Base-by-base conservation (phyloP, 2,329 filamentous ascomycete genomes). In the Colletotrichum paranaense region DNA sequence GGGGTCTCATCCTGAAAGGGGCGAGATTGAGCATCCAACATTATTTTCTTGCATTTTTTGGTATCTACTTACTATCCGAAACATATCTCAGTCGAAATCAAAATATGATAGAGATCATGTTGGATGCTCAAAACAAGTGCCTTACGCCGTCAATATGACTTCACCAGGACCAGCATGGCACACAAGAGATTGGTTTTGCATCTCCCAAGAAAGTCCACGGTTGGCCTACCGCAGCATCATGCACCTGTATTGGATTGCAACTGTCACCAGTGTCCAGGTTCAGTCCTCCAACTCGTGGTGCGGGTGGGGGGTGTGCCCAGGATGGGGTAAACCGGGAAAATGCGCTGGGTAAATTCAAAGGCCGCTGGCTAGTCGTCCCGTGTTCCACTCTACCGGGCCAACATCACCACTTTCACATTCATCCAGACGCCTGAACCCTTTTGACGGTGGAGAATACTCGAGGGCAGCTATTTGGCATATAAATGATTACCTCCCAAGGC, bases 301-400 rank as follows among this genome's bases (percentile, higher is more conserved):
- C 49, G 49, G 62, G 11, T 30, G 65, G 66, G 53, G 32, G 32
- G 52, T n/a, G 16, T 62, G 38, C 35, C 56, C 62, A 59, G 52
- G 57, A 73, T 63, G 62, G 73, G 73, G 66, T 59, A 69, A 67
- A 56, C 74, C 71, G 75, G 74, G 65, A 76, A 74, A 76, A 75
- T 72, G 65, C 70, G 62, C 73, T 76, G 74, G 75, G 35, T 76
- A 76, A 76, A 76, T 76, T 64, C 63, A 55, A 72, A 58, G 46
- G 57, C 24, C 53, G 49, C 60, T 69, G 73, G 70, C 68, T 74
- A 67, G 35, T 68, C 70, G 70, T 76, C 65, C 73, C 73, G 70
- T 62, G 42, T 71, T 59, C 75, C 67, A 74, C 75, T 62, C 56
- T 71, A 52, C 63, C 52, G 26, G 58, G 55, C 68, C 74, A 75